phyloP scores from a whole-genome alignment of 2,329 filamentous ascomycete species.

The Stenocarpella maydis region DNA sequence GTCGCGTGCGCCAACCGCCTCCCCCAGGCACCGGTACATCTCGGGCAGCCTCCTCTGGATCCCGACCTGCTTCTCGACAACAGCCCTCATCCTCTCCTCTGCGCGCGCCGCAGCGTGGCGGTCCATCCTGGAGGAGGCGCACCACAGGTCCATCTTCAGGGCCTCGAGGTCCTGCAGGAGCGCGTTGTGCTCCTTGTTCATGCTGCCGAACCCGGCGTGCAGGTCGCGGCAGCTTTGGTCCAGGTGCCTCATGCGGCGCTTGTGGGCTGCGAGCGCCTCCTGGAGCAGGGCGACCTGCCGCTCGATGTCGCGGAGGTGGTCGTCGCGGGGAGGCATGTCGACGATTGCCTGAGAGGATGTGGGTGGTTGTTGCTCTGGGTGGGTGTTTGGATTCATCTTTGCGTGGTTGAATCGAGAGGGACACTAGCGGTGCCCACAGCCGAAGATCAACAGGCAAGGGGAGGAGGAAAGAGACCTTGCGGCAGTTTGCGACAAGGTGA shows the following conservation, averaged over 20 bases:
- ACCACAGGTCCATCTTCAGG: constrained; percentile 2
- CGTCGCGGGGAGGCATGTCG: neutral
- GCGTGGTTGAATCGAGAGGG: too few species aligned
- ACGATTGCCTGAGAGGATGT: neutral
- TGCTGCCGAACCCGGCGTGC: neutral
- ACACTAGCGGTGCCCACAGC: too few species aligned
- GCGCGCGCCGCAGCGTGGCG: neutral
- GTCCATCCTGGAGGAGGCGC: neutral
- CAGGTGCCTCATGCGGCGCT: neutral
- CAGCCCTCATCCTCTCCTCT: neutral
- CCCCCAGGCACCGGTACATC: constrained; percentile 11
- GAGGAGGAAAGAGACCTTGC: neutral
- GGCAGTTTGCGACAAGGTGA: neutral
- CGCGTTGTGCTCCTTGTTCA: neutral
- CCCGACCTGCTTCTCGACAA: constrained; percentile 25
- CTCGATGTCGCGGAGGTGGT: neutral
- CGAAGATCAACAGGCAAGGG: neutral
- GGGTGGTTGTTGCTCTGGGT: neutral
- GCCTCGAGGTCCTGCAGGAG: neutral
- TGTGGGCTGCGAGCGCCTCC: neutral
- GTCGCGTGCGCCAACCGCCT: neutral
- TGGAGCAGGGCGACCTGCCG: neutral
- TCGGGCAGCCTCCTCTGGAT: constrained; percentile 5
- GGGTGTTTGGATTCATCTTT: neutral
- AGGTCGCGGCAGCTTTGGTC: neutral